Evolutionary conservation across 176 grass and related monocot species (phyloP).

Genomic region (Ananas comosus): DNA sequence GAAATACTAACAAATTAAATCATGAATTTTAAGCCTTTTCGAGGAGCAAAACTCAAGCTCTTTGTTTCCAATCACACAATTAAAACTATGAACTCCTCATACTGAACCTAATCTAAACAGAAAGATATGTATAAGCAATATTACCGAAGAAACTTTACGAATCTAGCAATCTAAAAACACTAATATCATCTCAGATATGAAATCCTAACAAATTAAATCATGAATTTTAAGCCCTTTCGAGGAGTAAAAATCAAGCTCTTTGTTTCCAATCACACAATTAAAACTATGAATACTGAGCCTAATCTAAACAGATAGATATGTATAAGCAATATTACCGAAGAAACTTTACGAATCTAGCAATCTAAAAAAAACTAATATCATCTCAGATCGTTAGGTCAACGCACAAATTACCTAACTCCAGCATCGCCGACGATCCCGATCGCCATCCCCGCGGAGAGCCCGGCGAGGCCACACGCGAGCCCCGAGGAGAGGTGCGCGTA

Average conservation of each 20-base stretch:
- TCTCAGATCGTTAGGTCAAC: background rate
- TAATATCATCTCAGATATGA: background rate
- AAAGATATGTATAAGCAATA: background rate
- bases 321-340: background rate
- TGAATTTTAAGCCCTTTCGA: no score
- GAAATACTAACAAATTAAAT: no score
- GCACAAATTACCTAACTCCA: slow-evolving; percentile 8
- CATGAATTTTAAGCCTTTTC: no score
- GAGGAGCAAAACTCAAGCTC: no score
- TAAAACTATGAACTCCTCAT: no score
- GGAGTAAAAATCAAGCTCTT: no score
- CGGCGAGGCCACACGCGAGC: background rate
- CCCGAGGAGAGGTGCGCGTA: slow-evolving; percentile 14
- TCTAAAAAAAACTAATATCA: background rate
- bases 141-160: background rate
- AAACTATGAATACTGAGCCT: no score
- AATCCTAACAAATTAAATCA: no score
- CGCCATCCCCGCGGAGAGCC: slow-evolving; percentile 20
- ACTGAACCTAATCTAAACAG: no score
- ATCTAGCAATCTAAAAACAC: background rate
- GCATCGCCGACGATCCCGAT: slow-evolving; percentile 29
- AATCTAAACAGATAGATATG: background rate
- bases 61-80: no score
- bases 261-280: no score
- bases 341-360: background rate